Conservation (phyloP, 2,329 filamentous ascomycete species). For the Tolypocladium pustulatum region DNA sequence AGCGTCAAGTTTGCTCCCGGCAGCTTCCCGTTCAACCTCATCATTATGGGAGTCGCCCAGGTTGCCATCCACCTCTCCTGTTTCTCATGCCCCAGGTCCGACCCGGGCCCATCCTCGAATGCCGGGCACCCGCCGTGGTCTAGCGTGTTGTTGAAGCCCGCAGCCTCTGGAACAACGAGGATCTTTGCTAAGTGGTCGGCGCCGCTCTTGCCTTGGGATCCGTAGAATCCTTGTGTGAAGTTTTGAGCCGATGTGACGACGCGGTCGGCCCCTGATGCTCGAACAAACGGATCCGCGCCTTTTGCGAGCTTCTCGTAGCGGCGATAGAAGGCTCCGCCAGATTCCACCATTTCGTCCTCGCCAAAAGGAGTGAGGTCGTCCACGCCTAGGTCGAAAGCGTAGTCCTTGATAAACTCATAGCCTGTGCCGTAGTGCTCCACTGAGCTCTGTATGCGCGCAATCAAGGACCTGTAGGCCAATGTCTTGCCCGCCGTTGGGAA, state of each 20-base stretch:
- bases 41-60: conserved; percentile 59
- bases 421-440: conserved; percentile 47
- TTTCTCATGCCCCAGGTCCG: conserved; percentile 35
- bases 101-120: conserved; percentile 53
- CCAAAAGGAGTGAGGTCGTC: conserved; percentile 62
- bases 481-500: conserved; percentile 67
- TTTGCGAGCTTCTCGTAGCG: conserved; percentile 57
- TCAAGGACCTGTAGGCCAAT: conserved; percentile 47
- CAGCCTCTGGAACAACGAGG: conserved; percentile 58
- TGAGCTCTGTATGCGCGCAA: conserved; percentile 52
- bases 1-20: conserved; percentile 54
- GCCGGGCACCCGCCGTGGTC: conserved; percentile 60
- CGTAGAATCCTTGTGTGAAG: conserved; percentile 66
- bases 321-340: conserved; percentile 64
- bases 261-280: conserved; percentile 58
- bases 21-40: conserved; percentile 58
- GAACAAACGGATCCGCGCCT: conserved; percentile 54
- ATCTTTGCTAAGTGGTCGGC: conserved; percentile 43
- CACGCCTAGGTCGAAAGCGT: conserved; percentile 59
- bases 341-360: conserved; percentile 58
- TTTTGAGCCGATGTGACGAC: conserved; percentile 66
- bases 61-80: conserved; percentile 47
- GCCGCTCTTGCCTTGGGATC: conserved; percentile 21
- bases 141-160: conserved; percentile 68
- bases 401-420: conserved; percentile 62